Base-by-base conservation (phyloP, 768 basidiomycete genomes). In the Polyporus arcularius region DNA sequence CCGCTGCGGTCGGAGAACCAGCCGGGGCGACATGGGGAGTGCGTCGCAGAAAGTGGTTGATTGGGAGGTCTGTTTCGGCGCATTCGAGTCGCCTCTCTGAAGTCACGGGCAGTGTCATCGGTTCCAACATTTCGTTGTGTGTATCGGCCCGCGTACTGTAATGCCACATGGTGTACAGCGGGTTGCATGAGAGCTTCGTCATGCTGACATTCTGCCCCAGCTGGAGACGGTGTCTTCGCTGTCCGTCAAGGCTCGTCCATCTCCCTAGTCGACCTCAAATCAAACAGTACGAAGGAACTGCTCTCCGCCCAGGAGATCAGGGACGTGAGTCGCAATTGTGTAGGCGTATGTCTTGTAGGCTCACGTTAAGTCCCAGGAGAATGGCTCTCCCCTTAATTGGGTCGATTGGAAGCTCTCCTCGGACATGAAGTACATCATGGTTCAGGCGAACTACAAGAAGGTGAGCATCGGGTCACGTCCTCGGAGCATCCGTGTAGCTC, bases 181-280 rank as follows among this genome's bases (percentile, higher is more conserved):
- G 21, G 21, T 26, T 26, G 21, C 21, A 26, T 26, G 21, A 26
- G 21, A 26, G 21, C 16, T 16, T 47, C 11, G 1, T 50, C 15
- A 21, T 40, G 21, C 39, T 18, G 10, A 38, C 39, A 12, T 14
- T 14, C 35, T 26, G 41, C 38, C 21, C 26, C 35, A 97, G 97
- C 96, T 66, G 94, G 93, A 0, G 97, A 99, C 71, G 97, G 97
- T 0, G 92, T 97, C 1, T 97, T 88, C 76, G 91, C 91, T 6
- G 77, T 84, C 1, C 75, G 75, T 21, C 75, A 85, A 50, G 76
- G 82, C 30, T 85, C 84, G 12, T 79, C 81, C 55, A 92, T 99
- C 72, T 80, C 85, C 39, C 82, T 99, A 4, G 86, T 92, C 4
- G 89, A 96, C 68, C 79, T 98, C 21, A 86, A 88, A 73, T 85